These are phyloP conservation scores for Cornus florida DNA, from an alignment of 148 eudicot species.

Conservation along the genomic window DNA sequence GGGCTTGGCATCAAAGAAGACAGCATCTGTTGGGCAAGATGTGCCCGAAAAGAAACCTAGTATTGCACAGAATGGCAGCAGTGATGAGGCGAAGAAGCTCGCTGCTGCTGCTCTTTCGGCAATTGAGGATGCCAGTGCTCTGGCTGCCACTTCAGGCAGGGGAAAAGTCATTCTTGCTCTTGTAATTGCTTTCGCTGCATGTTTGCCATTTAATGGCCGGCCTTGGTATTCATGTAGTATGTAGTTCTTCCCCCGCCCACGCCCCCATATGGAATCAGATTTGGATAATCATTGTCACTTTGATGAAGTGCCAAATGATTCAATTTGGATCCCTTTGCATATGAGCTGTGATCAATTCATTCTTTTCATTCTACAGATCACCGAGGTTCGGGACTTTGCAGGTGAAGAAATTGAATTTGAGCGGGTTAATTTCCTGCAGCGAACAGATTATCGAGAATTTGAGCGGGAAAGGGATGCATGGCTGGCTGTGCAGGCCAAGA, in stretches of 20 bases:
- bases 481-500: constrained; percentile 71
- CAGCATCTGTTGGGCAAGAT: constrained; percentile 23
- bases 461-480: constrained; percentile 92
- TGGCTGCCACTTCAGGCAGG: constrained; percentile 39
- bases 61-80: constrained; percentile 41
- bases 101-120: constrained; percentile 93
- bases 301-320: too few relatives aligned
- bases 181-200: not conserved
- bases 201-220: not conserved
- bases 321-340: too few relatives aligned
- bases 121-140: constrained; percentile 61
- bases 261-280: too few relatives aligned
- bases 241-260: not conserved
- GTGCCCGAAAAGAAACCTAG: constrained; percentile 25
- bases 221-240: not conserved
- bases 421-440: constrained; percentile 74
- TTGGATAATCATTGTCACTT: not conserved
- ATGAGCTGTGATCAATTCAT: constrained; percentile 19
- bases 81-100: constrained; percentile 74
- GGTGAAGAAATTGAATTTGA: constrained; percentile 82
- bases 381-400: constrained; percentile 87
- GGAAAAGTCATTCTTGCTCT: constrained; percentile 49
- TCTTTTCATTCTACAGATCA: constrained; percentile 49
- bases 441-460: constrained; percentile 81
- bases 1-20: constrained; percentile 60